These are phyloP conservation scores for Coleophoma cylindrospora DNA, from an alignment of 2,329 filamentous ascomycete species.

Conservation along the genomic window DNA sequence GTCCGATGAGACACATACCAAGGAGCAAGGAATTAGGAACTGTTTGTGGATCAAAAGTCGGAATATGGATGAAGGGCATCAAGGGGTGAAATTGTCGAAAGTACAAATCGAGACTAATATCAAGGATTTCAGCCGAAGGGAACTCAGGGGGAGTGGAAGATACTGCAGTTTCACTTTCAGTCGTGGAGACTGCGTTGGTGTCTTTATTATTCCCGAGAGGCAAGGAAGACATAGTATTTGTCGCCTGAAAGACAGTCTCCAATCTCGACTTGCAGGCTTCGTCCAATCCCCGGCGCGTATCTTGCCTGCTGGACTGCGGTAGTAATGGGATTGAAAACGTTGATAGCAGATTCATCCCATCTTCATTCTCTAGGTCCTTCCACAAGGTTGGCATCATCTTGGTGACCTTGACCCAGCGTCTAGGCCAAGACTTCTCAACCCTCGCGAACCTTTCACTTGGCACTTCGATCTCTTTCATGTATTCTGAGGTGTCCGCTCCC, in stretches of 20 bases:
- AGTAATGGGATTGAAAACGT: conserved; percentile 12
- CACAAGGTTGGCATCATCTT: conserved; percentile 35
- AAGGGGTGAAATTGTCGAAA: conserved; percentile 48
- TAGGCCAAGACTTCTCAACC: conserved; percentile 36
- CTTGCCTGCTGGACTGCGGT: conserved; percentile 19
- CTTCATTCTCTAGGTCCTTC: conserved; percentile 30
- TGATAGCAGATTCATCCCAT: conserved; percentile 1
- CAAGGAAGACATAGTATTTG: background rate
- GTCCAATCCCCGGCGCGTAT: conserved; percentile 30
- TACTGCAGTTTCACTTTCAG: conserved; percentile 12
- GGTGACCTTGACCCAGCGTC: conserved; percentile 29
- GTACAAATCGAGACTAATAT: conserved; percentile 48
- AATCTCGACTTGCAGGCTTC: conserved; percentile 35
- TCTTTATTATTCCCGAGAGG: conserved; percentile 12
- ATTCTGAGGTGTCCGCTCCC: background rate
- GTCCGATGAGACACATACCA: conserved; percentile 47
- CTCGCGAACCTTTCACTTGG: conserved; percentile 35
- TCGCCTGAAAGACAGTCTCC: conserved; percentile 26
- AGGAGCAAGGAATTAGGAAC: conserved; percentile 40
- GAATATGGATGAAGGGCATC: conserved; percentile 46
- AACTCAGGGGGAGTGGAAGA: conserved; percentile 29
- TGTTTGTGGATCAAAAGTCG: conserved; percentile 44
- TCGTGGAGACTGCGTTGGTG: conserved; percentile 12
- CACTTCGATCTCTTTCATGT: background rate
- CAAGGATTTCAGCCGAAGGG: conserved; percentile 45